phyloP scores from a whole-genome alignment of 2,329 filamentous ascomycete genomes.

The Aspergillus piperis region DNA sequence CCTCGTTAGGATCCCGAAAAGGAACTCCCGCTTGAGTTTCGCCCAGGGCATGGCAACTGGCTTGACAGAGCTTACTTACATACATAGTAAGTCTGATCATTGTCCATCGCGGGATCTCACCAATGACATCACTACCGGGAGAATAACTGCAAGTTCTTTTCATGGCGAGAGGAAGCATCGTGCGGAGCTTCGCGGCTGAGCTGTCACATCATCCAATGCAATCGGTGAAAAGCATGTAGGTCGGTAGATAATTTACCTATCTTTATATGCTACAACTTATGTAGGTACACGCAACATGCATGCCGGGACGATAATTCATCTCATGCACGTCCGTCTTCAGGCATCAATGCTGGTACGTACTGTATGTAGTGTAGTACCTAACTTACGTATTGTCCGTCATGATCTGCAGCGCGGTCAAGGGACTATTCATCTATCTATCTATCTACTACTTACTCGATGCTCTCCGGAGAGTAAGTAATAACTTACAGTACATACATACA shows the following conservation, averaged over 20 bases:
- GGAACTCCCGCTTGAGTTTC: background rate
- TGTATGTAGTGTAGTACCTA: background rate
- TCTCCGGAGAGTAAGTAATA: background rate
- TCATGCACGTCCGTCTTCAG: background rate
- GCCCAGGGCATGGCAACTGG: background rate
- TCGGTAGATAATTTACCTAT: background rate
- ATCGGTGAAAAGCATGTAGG: conserved; percentile 7
- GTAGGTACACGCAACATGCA: conserved; percentile 18
- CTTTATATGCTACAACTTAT: background rate
- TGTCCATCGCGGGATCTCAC: background rate
- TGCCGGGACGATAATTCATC: background rate
- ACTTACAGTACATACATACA: background rate
- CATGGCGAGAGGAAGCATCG: conserved; percentile 1
- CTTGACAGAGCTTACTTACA: no score
- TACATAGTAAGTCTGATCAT: background rate
- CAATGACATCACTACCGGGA: background rate
- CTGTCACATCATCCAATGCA: conserved; percentile 4
- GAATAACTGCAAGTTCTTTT: background rate
- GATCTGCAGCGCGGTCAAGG: background rate
- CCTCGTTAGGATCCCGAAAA: background rate
- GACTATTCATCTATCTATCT: background rate
- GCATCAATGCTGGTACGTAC: background rate
- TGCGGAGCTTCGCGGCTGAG: conserved; percentile 6
- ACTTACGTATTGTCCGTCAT: background rate
- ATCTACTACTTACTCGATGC: background rate